Conservation (phyloP, 2,329 filamentous ascomycete genomes). For the Triangularia verruculosa region DNA sequence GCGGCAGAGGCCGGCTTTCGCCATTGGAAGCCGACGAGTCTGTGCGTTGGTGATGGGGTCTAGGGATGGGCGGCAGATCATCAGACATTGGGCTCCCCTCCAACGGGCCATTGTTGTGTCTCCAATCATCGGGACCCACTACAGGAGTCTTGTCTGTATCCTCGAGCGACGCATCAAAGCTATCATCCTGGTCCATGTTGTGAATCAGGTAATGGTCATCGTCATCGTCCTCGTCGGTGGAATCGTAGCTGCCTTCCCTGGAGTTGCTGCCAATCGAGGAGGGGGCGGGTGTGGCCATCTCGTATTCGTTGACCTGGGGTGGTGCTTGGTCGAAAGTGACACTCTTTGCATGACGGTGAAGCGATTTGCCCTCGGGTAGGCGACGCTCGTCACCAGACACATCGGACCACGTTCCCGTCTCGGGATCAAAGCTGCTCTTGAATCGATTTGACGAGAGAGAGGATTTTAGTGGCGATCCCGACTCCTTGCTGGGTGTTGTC, state of each 20-base stretch:
- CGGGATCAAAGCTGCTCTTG: constrained; percentile 67
- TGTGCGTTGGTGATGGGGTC: constrained; percentile 59
- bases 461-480: constrained; percentile 81
- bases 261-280: constrained; percentile 88
- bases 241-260: constrained; percentile 89
- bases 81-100: constrained; percentile 68
- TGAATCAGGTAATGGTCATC: constrained; percentile 52
- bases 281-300: constrained; percentile 95
- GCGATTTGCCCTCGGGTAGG: constrained; percentile 61
- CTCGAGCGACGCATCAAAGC: constrained; percentile 92
- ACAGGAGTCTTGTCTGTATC: constrained; percentile 97
- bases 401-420: constrained; percentile 67
- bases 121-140: constrained; percentile 96
- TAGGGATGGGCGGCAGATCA: constrained; percentile 42
- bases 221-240: constrained; percentile 70
- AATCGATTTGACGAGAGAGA: constrained; percentile 70
- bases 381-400: constrained; percentile 56
- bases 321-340: constrained; percentile 95
- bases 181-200: constrained; percentile 69
- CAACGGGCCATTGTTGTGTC: constrained; percentile 71
- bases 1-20: constrained; percentile 81
- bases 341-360: constrained; percentile 88
- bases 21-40: constrained; percentile 75
- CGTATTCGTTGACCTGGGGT: constrained; percentile 94
- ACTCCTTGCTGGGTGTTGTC: constrained; percentile 63